Evolutionary conservation across 805 yeast species (phyloP), one percentile per base, ranked within the genome.

Genomic region (Myxozyma mucilagina): DNA sequence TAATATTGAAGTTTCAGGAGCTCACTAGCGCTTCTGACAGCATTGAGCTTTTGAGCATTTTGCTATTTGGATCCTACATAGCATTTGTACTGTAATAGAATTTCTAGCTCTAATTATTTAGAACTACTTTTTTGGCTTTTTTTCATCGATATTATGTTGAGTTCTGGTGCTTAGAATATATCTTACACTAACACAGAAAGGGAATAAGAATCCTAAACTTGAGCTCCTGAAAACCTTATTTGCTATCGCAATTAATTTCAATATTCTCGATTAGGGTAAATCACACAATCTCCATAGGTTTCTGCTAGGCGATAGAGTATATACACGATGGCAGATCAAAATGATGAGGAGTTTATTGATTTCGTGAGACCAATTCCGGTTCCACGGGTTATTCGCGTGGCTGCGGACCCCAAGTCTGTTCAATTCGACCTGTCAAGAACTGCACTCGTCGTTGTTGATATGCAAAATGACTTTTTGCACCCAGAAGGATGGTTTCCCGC

Each of bases 401-500:
- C 38, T 18, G 62, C 57, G 16, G 41, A 48, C 13, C 62, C 65
- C 13, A 42, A 49, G 43, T 31, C 56, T 4, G 60, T 62, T 18
- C 51, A 60, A 38, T 32, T 62, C 32, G 66, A 59, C 42, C 48
- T 60, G 41, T 24, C 60, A 16, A 50, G 60, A 5, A 38, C 66
- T 8, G 66, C 66, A 6, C 45, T 63, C 16, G 42, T 63, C 20
- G 61, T 63, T n/a, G 59, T 63, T 18, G 66, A 63, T 53, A 63
- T 63, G 66, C 66, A 63, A 44, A 63, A 63, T 41, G 65, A 61
- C 51, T 63, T 63, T 41, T 18, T 63, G 18, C 65, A 60, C 35
- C 57, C 61, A 1, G 64, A 63, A 24, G 65, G 65, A 11, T 61
- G 65, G 65, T 61, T 61, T 43, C 61, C 61, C 4, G 62, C 57